Conservation (phyloP, 108 stramenopile species). For the Pseudonitzschia multiseries region DNA sequence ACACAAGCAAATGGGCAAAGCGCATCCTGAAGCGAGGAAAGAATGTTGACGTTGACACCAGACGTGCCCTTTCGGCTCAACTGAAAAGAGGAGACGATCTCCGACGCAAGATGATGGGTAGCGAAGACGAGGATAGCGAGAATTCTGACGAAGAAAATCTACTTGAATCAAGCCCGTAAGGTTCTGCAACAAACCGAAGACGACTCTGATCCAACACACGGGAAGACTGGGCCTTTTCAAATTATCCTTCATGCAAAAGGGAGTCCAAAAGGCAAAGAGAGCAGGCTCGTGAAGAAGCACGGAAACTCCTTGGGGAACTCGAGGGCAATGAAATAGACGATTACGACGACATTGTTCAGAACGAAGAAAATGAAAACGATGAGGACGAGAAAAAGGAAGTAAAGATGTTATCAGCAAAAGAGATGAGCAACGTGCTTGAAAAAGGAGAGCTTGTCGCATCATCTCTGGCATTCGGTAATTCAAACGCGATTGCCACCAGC, state of each 20-base stretch:
- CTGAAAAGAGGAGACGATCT: conserved; percentile 86
- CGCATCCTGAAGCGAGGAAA: conserved; percentile 80
- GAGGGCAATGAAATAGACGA: conserved; percentile 73
- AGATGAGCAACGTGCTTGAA: conserved; percentile 60
- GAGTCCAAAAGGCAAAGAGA: conserved; percentile 82
- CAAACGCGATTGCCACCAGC: conserved; percentile 51
- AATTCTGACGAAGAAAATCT: conserved; percentile 63
- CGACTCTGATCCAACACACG: conserved; percentile 34
- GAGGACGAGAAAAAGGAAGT: conserved; percentile 41
- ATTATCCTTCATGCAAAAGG: conserved; percentile 94
- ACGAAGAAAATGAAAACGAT: conserved; percentile 36
- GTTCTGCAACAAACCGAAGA: conserved; percentile 56
- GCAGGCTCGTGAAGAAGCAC: conserved; percentile 85
- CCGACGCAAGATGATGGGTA: conserved; percentile 73
- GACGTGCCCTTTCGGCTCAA: conserved; percentile 85
- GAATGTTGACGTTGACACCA: conserved; percentile 82
- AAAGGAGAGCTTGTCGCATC: conserved; percentile 81
- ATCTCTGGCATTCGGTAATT: conserved; percentile 73
- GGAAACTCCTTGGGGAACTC: conserved; percentile 82
- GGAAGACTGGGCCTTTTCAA: conserved; percentile 84
- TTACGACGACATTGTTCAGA: conserved; percentile 25
- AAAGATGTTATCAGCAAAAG: conserved; percentile 63
- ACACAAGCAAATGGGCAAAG: conserved; percentile 98
- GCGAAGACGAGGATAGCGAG: conserved; percentile 37
- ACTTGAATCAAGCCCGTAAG: conserved; percentile 56